A percentile compares a stretch with the other conserved stretches of the same genome.
These are phyloP conservation scores for Bullera alba DNA, from an alignment of 768 basidiomycete species.

Conservation along the genomic window DNA sequence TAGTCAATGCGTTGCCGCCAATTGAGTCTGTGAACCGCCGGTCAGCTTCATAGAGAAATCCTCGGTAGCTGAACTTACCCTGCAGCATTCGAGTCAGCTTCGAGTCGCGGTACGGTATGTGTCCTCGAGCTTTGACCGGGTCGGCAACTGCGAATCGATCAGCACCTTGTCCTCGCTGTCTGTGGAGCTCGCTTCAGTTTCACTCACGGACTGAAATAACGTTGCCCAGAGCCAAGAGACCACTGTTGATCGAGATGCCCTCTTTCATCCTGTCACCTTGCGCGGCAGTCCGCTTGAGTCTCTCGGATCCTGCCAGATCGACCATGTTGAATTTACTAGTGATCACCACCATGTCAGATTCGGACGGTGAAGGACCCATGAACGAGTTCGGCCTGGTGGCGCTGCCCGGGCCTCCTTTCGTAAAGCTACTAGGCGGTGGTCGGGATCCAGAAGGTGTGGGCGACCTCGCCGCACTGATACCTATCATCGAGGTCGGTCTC, in stretches of 20 bases:
- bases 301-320: slow-evolving; percentile 91
- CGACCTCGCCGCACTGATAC: slow-evolving; percentile 16
- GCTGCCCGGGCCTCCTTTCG: slow-evolving; percentile 4
- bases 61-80: slow-evolving; percentile 24
- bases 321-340: slow-evolving; percentile 98
- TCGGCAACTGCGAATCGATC: slow-evolving; percentile 59
- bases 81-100: slow-evolving; percentile 92
- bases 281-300: slow-evolving; percentile 92
- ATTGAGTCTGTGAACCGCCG: slow-evolving; percentile 43
- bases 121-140: slow-evolving; percentile 76
- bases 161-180: neutral
- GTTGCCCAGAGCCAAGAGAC: slow-evolving; percentile 90
- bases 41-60: neutral
- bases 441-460: slow-evolving; percentile 29
- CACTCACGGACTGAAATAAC: slow-evolving; percentile 72
- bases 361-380: slow-evolving; percentile 47
- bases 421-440: slow-evolving; percentile 30
- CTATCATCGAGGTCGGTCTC: slow-evolving; percentile 35
- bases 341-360: slow-evolving; percentile 79
- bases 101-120: slow-evolving; percentile 96
- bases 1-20: slow-evolving; percentile 93
- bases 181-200: neutral
- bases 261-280: slow-evolving; percentile 95
- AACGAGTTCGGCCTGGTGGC: slow-evolving; percentile 57
- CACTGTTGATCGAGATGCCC: slow-evolving; percentile 98